Evolutionary conservation across 202 grass and related monocot species (phyloP).

Genomic region (Elaeis oleifera): DNA sequence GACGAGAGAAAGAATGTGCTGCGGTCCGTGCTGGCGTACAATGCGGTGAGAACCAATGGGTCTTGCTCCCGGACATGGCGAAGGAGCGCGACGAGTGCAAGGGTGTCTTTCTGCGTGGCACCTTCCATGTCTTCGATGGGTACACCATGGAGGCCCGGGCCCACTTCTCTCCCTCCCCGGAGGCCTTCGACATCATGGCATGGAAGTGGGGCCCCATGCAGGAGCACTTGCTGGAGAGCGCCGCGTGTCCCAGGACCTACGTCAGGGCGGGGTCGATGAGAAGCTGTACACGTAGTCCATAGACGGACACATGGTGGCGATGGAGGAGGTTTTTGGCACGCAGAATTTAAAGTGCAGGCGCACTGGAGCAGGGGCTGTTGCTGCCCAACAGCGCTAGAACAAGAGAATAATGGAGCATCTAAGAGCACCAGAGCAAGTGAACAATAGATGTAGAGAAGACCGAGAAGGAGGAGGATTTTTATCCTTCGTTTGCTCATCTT

Average conservation of each 20-base stretch:
- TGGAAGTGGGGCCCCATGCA: slow-evolving; percentile 7
- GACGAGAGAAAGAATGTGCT: slow-evolving; percentile 38
- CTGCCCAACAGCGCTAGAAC: no score
- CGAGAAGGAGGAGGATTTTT: no score
- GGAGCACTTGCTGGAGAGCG: slow-evolving; percentile 4
- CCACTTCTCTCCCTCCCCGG: neutral
- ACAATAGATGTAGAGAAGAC: no score
- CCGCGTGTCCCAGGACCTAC: slow-evolving; percentile 1
- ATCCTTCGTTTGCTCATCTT: no score
- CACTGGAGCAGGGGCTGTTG: no score
- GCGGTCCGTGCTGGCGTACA: slow-evolving; percentile 18
- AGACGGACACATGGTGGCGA: neutral
- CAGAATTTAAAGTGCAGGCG: no score
- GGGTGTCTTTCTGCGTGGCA: slow-evolving; percentile 22
- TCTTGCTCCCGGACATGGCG: slow-evolving; percentile 56
- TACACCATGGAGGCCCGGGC: slow-evolving; percentile 26
- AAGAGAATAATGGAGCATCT: no score
- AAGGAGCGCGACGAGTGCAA: slow-evolving; percentile 46
- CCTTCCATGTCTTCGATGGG: slow-evolving; percentile 45
- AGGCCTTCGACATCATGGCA: slow-evolving; percentile 7
- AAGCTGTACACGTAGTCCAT: slow-evolving; percentile 8
- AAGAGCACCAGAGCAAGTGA: no score
- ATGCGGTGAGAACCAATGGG: slow-evolving; percentile 44
- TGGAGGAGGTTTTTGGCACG: neutral
- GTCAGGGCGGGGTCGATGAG: neutral